Conservation (phyloP, 2,329 filamentous ascomycete species). For the Ascochyta clinopodiicola region DNA sequence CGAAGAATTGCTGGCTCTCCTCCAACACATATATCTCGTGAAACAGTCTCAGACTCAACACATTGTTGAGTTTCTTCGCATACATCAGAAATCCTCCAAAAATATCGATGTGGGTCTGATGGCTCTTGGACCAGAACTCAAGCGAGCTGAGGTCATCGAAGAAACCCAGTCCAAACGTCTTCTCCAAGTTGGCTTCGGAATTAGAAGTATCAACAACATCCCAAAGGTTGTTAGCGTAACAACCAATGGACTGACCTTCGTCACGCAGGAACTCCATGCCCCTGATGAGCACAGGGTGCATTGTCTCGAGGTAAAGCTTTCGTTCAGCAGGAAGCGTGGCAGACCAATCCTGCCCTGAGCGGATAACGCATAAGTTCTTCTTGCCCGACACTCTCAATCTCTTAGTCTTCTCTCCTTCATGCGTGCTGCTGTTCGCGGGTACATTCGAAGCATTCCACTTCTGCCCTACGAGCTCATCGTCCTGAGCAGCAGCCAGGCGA, state of each 20-base stretch:
- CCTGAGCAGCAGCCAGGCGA: constrained; percentile 50
- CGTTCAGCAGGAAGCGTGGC: constrained; percentile 51
- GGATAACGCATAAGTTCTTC: constrained; percentile 53
- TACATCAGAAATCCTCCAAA: constrained; percentile 52
- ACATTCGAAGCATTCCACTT: constrained; percentile 15
- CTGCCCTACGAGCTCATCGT: constrained; percentile 44
- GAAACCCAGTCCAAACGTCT: constrained; percentile 53
- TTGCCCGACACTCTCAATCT: constrained; percentile 46
- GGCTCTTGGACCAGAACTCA: constrained; percentile 51
- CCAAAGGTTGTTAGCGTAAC: constrained; percentile 55
- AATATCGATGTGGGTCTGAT: constrained; percentile 52
- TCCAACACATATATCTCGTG: constrained; percentile 53
- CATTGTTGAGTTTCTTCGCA: constrained; percentile 46
- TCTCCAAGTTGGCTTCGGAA: constrained; percentile 31
- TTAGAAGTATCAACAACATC: constrained; percentile 45
- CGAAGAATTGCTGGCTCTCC: constrained; percentile 51
- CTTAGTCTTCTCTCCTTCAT: constrained; percentile 1
- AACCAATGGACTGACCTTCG: constrained; percentile 53
- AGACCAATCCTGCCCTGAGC: constrained; percentile 57
- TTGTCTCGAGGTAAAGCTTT: constrained; percentile 53
- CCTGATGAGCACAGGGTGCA: constrained; percentile 53
- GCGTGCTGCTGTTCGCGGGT: background rate
- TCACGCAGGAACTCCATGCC: constrained; percentile 57
- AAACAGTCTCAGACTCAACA: constrained; percentile 48
- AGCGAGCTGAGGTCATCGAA: constrained; percentile 52